A percentile compares a stretch with the other conserved stretches of the same genome.
These are phyloP conservation scores for Paradendryphiella salina DNA, from an alignment of 2,329 filamentous ascomycete species.

Conservation along the genomic window DNA sequence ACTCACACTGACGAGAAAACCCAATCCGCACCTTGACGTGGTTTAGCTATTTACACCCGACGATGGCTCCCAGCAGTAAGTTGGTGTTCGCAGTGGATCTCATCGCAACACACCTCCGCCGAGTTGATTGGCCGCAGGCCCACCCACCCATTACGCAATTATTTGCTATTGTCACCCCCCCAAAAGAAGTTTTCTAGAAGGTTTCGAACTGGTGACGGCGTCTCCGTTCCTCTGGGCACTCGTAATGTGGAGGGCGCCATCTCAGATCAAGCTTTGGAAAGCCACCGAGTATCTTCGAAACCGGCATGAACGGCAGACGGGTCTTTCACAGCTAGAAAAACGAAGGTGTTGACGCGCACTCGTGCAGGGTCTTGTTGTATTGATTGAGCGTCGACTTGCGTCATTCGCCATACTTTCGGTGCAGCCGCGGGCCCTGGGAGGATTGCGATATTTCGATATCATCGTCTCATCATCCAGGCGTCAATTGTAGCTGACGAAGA, in stretches of 20 bases:
- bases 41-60: background rate
- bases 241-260: background rate
- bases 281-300: background rate
- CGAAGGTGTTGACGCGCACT: constrained; percentile 7
- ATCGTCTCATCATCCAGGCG: background rate
- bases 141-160: background rate
- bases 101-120: background rate
- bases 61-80: background rate
- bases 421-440: background rate
- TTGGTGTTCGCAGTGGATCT: constrained; percentile 3
- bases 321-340: background rate
- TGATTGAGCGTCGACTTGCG: constrained; percentile 1
- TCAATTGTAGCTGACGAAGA: constrained; percentile 1
- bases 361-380: constrained; percentile 3
- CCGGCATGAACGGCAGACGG: background rate
- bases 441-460: background rate
- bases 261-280: background rate
- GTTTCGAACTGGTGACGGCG: background rate
- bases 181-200: constrained; percentile 6
- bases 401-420: constrained; percentile 1
- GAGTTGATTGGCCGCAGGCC: background rate
- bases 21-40: background rate
- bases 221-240: background rate
- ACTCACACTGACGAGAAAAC: background rate
- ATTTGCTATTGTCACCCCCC: constrained; percentile 1